Base-by-base conservation (phyloP, 768 basidiomycete species). In the Amanita pseudoporphyria region DNA sequence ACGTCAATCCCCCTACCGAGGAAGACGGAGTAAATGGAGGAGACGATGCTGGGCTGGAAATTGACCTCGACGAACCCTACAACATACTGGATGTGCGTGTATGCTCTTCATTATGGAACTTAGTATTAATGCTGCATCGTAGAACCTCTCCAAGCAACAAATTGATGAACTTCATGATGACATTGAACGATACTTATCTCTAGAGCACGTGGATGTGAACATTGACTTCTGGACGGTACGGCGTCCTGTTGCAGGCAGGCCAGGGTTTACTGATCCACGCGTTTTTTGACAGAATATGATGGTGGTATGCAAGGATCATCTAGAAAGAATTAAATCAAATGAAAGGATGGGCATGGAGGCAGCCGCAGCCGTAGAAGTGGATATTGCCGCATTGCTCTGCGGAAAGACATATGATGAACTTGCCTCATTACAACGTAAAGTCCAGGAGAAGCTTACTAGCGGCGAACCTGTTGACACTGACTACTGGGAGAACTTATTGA, bases 21-120 rank as follows among this genome's bases (percentile, higher is more conserved):
- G 77, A 82, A n/a, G 82, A 87, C 2, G 81, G 80, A 6, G 76
- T 79, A 43, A 67, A 71, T 32, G 63, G 58, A 10, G 76, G 81
- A 52, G 93, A 93, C 19, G 90, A 90, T 51, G 79, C 85, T 39
- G 93, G 91, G 22, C 74, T 99, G 45, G 96, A 99, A 66, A 96
- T 98, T 59, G 96, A 99, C 63, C 76, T 98, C 39, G 96, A 99
- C 56, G 96, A 99, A 61, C 96, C 96, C 1, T 99, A 98, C 69
- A 89, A 87, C 58, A 98, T 99, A 56, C 84, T 98, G 55, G 91
- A 96, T 55, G 94, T 93, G 62, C 54, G 87, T 71, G 3, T 3
- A 13, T n/a, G 45, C 45, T 19, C 33, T 10, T 39, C 42, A n/a
- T 44, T 26, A 37, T 48, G 18, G 24, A 7, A 12, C 21, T 46